Evolutionary conservation across 1,284 basidiomycete genomes (phyloP), one percentile per base, ranked within the genome.

Genomic region (Ustilago cynodontis): DNA sequence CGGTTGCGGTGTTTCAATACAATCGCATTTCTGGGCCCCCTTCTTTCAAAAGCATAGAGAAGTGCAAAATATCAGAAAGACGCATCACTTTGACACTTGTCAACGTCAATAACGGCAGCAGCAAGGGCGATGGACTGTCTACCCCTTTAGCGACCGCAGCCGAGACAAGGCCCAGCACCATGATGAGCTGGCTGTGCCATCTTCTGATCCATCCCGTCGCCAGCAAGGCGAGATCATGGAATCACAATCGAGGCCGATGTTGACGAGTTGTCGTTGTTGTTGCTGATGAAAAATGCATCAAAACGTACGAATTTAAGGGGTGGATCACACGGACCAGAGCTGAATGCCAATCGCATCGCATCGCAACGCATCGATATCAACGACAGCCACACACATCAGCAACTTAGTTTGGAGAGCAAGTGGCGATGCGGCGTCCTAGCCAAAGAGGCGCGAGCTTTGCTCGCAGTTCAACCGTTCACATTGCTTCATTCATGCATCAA

Each of bases 1-100:
- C 64, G 64, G 45, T 14, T 55, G 64, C 53, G 58, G 58, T 56
- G 58, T 56, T 66, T 41, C 3, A 66, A 65, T 54, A 45, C 1
- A 26, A 16, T 49, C 24, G 47, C 22, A 55, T 49, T 53, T 47
- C 59, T 53, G 39, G 59, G 51, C 59, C 51, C 41, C 24, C 3
- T 37, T 10, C n/a, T n/a, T n/a, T n/a, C n/a, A n/a, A n/a, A 3
- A n/a, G 28, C 18, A 28, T 16, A 33, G 14, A 13, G 31, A 53
- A 22, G 14, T 10, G 20, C 24, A 31, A 16, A 31, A 22, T n/a
- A n/a, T 33, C 20, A 54, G 35, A 22, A 9, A 37, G 10, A 37
- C 33, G 22, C 14, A 49, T 49, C 47, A n/a, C n/a, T n/a, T 26
- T 24, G 26, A 28, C 47, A 43, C n/a, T 5, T 1, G 47, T 13